phyloP scores from a whole-genome alignment of 1,284 basidiomycete genomes.

The Schizopora paradoxa region DNA sequence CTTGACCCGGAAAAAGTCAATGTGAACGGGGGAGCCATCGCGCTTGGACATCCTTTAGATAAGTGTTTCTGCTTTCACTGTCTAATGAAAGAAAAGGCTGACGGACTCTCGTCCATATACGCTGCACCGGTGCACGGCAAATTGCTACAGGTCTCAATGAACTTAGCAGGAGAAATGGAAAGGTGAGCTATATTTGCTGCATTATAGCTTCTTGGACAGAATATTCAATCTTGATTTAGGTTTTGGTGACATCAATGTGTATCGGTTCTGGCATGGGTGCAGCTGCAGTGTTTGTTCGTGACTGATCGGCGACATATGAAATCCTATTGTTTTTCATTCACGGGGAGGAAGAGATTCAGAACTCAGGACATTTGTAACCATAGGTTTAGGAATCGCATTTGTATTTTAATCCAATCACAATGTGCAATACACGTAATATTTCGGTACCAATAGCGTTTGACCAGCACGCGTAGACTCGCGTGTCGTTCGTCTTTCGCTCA shows the following conservation, averaged over 20 bases:
- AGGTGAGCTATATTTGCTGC: conserved; percentile 41
- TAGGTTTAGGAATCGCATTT: background rate
- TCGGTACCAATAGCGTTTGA: too few relatives aligned
- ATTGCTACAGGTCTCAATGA: conserved; percentile 86
- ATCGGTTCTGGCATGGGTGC: conserved; percentile 87
- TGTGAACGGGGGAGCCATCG: conserved; percentile 88
- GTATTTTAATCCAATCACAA: too few relatives aligned
- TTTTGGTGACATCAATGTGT: conserved; percentile 82
- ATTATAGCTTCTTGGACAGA: conserved; percentile 1
- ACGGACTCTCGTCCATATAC: conserved; percentile 39
- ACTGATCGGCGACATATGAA: too few relatives aligned
- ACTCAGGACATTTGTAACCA: background rate
- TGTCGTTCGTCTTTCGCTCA: conserved; percentile 3
- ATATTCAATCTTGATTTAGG: conserved; percentile 31
- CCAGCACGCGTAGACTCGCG: background rate
- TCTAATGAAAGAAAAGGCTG: background rate
- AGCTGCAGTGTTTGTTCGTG: conserved; percentile 66
- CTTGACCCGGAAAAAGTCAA: conserved; percentile 74
- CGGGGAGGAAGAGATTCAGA: too few relatives aligned
- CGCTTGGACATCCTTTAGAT: conserved; percentile 85
- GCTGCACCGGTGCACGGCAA: conserved; percentile 85
- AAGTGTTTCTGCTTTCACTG: conserved; percentile 33
- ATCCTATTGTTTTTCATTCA: too few relatives aligned
- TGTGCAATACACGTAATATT: too few relatives aligned
- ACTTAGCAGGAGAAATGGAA: conserved; percentile 69